Evolutionary conservation across 306 rosid genomes (phyloP).

Genomic region (Pterocarpus santalinus): DNA sequence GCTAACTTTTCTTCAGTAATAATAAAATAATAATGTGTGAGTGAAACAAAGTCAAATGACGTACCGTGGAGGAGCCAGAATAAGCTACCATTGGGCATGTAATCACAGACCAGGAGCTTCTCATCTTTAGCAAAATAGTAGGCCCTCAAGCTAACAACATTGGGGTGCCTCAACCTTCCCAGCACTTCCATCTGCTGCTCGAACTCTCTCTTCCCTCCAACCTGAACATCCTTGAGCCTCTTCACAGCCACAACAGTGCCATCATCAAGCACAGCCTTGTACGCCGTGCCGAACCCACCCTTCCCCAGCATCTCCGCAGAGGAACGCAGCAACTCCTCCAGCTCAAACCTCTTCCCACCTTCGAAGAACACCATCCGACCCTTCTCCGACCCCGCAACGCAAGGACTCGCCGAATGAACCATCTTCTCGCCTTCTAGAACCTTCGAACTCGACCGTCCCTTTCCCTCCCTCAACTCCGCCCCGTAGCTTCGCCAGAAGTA

Average conservation of each 20-base stretch:
- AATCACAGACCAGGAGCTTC: slow-evolving; percentile 83
- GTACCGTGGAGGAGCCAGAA: slow-evolving; percentile 93
- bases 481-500: slow-evolving; percentile 66
- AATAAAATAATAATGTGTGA: too few relatives aligned
- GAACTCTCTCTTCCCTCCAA: slow-evolving; percentile 79
- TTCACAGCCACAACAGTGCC: slow-evolving; percentile 89
- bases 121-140: slow-evolving; percentile 84
- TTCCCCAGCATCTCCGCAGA: slow-evolving; percentile 96
- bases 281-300: slow-evolving; percentile 85
- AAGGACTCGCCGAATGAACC: slow-evolving; percentile 67
- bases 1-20: too few relatives aligned
- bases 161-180: slow-evolving; percentile 65
- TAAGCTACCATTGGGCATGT: slow-evolving; percentile 82
- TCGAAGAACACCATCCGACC: slow-evolving; percentile 86
- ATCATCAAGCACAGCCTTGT: slow-evolving; percentile 87
- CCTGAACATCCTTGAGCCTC: slow-evolving; percentile 72
- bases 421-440: slow-evolving; percentile 66
- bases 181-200: slow-evolving; percentile 81
- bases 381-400: slow-evolving; percentile 54
- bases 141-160: slow-evolving; percentile 74
- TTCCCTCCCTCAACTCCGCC: slow-evolving; percentile 47
- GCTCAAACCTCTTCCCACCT: slow-evolving; percentile 77
- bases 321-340: slow-evolving; percentile 81
- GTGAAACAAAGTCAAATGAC: neutral
- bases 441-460: slow-evolving; percentile 47